These are phyloP conservation scores for Phaeomoniella chlamydospora DNA, from an alignment of 2,329 filamentous ascomycete species.

Conservation along the genomic window DNA sequence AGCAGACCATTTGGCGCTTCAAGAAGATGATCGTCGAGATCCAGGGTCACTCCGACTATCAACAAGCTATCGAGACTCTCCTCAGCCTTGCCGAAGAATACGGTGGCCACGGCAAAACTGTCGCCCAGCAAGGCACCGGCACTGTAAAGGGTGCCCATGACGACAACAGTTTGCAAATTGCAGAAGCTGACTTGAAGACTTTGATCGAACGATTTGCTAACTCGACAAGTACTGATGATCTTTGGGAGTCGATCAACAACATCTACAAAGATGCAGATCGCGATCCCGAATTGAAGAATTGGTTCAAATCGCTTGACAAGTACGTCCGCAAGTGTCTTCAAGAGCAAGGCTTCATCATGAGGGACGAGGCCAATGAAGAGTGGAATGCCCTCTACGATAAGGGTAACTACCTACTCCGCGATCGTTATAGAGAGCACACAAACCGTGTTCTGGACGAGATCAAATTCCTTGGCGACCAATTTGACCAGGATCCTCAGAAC, in stretches of 20 bases:
- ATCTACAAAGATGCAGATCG: conserved; percentile 78
- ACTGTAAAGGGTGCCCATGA: conserved; percentile 59
- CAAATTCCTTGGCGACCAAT: conserved; percentile 80
- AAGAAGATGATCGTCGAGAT: conserved; percentile 98
- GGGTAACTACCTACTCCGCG: conserved; percentile 71
- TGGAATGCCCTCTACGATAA: conserved; percentile 79
- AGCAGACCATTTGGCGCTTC: conserved; percentile 79
- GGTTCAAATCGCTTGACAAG: conserved; percentile 67
- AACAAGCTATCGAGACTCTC: conserved; percentile 78
- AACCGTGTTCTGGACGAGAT: conserved; percentile 77
- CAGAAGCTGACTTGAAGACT: conserved; percentile 67
- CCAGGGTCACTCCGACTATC: conserved; percentile 88
- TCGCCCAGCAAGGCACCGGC: conserved; percentile 50
- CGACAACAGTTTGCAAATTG: conserved; percentile 49
- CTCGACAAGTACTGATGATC: conserved; percentile 72
- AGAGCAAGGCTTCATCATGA: conserved; percentile 81
- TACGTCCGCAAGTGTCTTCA: conserved; percentile 75
- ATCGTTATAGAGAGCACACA: conserved; percentile 76
- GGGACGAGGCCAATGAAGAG: conserved; percentile 62
- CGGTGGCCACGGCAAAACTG: conserved; percentile 52
- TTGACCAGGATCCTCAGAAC: conserved; percentile 79
- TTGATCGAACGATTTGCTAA: conserved; percentile 94
- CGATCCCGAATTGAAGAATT: conserved; percentile 73
- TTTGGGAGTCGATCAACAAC: conserved; percentile 70
- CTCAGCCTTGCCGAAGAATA: conserved; percentile 77